phyloP scores from a whole-genome alignment of 352 stramenopile genomes.

The Elongisporangium prolatum region DNA sequence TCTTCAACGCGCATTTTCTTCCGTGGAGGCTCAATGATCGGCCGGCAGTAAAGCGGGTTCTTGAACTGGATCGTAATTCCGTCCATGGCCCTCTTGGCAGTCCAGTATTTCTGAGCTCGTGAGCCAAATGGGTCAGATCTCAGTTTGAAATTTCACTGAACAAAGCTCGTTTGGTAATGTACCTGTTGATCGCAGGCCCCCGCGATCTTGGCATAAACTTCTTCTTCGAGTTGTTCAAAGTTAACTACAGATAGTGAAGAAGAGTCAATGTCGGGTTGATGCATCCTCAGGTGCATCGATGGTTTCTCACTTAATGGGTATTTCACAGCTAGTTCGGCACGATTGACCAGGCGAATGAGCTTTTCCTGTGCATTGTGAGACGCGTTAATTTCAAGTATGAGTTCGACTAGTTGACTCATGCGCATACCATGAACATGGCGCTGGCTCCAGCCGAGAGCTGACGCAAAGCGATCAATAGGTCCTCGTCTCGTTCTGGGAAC shows the following conservation, averaged over 20 bases:
- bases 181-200: conserved; percentile 61
- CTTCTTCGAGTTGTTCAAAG: conserved; percentile 81
- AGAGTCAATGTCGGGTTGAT: background rate
- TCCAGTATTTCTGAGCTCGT: conserved; percentile 55
- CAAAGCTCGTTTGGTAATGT: background rate
- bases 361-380: conserved; percentile 52
- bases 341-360: conserved; percentile 76
- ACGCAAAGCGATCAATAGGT: conserved; percentile 62
- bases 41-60: conserved; percentile 62
- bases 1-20: conserved; percentile 67
- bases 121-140: background rate
- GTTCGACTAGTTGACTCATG: background rate
- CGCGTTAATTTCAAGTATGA: background rate
- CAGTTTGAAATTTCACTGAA: background rate
- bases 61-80: conserved; percentile 78
- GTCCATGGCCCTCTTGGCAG: conserved; percentile 61
- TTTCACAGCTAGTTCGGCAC: conserved; percentile 77
- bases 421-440: conserved; percentile 60
- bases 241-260: conserved; percentile 34
- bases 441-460: conserved; percentile 71
- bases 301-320: conserved; percentile 44
- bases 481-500: conserved; percentile 79
- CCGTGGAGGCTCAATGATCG: conserved; percentile 60
- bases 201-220: conserved; percentile 65
- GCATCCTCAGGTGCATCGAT: background rate